phyloP scores from a whole-genome alignment of 164 flowering plant species.

The Kalanchoe fedtschenkoi region DNA sequence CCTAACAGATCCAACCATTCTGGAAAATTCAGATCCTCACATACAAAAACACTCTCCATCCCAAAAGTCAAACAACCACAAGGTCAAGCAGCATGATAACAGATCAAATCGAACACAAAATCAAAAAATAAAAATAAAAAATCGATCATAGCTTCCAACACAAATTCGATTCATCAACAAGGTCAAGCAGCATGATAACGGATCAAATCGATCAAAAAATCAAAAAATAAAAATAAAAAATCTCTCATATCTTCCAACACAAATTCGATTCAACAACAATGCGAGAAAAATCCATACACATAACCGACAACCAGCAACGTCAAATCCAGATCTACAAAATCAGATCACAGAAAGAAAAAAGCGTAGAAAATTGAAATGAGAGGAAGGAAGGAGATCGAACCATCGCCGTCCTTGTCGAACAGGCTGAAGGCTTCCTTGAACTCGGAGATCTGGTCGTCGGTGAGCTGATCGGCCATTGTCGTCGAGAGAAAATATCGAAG shows the following conservation, averaged over 20 bases:
- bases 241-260: neutral
- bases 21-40: neutral
- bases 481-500: neutral
- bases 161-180: neutral
- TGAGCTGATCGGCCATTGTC: slow-evolving; percentile 3
- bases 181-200: no score
- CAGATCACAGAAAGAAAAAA: neutral
- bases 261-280: neutral
- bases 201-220: neutral
- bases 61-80: neutral
- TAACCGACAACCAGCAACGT: neutral
- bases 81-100: no score
- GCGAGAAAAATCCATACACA: neutral
- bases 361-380: neutral
- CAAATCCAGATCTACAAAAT: neutral
- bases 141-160: neutral
- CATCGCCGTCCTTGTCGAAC: slow-evolving; percentile 7
- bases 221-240: neutral
- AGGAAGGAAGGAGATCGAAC: neutral
- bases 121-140: neutral
- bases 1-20: neutral
- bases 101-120: neutral
- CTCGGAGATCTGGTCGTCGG: slow-evolving; percentile 5
- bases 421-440: slow-evolving; percentile 6
- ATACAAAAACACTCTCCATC: neutral